Base-by-base conservation (phyloP, 2,329 filamentous ascomycete genomes). In the Diplodia scrobiculata region DNA sequence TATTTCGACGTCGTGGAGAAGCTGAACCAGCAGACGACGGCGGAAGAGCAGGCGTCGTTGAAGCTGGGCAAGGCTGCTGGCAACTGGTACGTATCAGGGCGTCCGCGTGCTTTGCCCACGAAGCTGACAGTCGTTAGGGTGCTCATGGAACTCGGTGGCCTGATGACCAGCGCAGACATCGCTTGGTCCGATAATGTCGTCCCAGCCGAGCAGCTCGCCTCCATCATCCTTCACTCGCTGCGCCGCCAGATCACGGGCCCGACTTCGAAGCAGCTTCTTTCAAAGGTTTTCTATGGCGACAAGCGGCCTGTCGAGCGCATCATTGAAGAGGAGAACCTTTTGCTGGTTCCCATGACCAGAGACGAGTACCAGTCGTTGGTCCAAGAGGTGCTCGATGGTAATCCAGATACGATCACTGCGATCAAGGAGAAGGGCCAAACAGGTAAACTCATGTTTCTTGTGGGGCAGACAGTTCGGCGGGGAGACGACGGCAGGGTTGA, bases 361-460 rank as follows among this genome's bases (percentile, higher is more conserved):
- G 78, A 81, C 1, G 84, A 87, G 67, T 90, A 90, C 71, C 69
- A 81, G 2, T 74, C 75, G 0, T 73, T 89, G 60, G 87, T 87
- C 0, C 76, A 80, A 54, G 75, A 75, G 2, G 78, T 88, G 13
- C 77, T 90, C 58, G 75, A 79, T 0, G 79, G 81, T 66, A 86
- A 87, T 67, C 80, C 81, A 0, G 79, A 84, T 45, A 84, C 87
- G 78, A 86, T 87, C 1, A 78, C 81, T 64, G 83, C 87, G 63
- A 87, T 90, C 59, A 79, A 82, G 50, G 50, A 58, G 41, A 87
- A 85, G 71, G 83, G 84, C 0, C 86, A 89, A 69, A 78, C 80
- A 34, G 86, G 86, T n/a, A 91, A 90, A 75, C 74, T 89, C 6
- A 87, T 86, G 71, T 90, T 84, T 80, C 84, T 90, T 70, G 83